phyloP scores from a whole-genome alignment of 768 basidiomycete species.

The Tylopilus balloui region DNA sequence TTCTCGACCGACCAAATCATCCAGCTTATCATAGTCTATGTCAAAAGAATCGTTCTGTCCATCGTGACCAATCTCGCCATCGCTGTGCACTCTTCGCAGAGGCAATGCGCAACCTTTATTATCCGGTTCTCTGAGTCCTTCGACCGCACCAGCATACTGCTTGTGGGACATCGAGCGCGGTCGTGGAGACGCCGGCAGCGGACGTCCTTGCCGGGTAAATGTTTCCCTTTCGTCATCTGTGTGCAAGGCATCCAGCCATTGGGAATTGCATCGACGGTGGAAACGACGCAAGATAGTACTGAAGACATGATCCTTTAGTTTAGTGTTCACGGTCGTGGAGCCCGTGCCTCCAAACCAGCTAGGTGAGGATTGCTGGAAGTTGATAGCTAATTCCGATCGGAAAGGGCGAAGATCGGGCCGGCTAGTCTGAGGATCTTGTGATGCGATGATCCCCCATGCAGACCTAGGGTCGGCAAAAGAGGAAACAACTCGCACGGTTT shows the following conservation, averaged over 20 bases:
- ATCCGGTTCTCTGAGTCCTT: conserved; percentile 39
- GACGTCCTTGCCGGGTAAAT: conserved; percentile 40
- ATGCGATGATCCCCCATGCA: conserved; percentile 10
- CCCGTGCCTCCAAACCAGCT: conserved; percentile 85
- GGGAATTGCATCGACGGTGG: conserved; percentile 42
- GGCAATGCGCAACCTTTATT: conserved; percentile 31
- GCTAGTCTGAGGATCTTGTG: conserved; percentile 27
- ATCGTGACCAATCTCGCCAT: conserved; percentile 40
- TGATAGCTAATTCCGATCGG: conserved; percentile 37
- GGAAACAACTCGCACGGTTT: conserved; percentile 26
- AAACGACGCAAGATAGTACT: conserved; percentile 79
- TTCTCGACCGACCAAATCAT: conserved; percentile 18
- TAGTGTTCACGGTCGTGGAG: conserved; percentile 90
- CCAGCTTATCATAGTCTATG: conserved; percentile 36
- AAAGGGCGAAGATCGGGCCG: conserved; percentile 37
- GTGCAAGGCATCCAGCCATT: conserved; percentile 34
- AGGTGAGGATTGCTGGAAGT: conserved; percentile 32
- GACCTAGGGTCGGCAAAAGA: conserved; percentile 24
- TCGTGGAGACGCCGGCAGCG: background rate
- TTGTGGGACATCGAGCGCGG: conserved; percentile 17
- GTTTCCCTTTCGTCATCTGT: conserved; percentile 57
- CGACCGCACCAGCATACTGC: conserved; percentile 28
- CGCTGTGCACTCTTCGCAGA: conserved; percentile 66
- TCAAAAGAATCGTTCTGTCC: conserved; percentile 39
- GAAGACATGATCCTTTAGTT: conserved; percentile 93